Base-by-base conservation (phyloP, 108 stramenopile genomes). In the Poteriospumella lacustris region DNA sequence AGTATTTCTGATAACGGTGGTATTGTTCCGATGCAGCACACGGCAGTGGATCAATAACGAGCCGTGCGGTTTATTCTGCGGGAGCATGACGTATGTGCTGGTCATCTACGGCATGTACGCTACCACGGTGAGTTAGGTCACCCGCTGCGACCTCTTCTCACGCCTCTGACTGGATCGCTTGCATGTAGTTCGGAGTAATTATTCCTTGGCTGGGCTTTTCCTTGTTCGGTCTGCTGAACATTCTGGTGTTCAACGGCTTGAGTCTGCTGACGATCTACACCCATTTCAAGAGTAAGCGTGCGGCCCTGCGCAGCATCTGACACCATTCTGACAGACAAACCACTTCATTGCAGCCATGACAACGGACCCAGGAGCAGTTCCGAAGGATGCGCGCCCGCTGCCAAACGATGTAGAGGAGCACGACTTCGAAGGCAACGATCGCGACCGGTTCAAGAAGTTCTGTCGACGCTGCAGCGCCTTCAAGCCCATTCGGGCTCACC, bases 401-500 rank as follows among this genome's bases (percentile, higher is more conserved):
- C 79, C 81, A 3, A 79, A 80, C 5, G 79, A 79, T 1, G 76
- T 68, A n/a, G 43, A 79, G 33, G 82, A 82, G 44, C 39, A 68
- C 42, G 70, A 73, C 70, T 56, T 12, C 19, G 83, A 59, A 72
- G 43, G 33, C 2, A 68, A 39, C 5, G 78, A 68, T 19, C 68
- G 78, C n/a, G 33, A 81, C 31, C 75, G 42, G 76, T 81, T 26
- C 73, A 76, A 15, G 78, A 83, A 80, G 34, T 36, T 80, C 29
- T 83, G 85, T 68, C 67, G 83, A n/a, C 92, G 94, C 79, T 98
- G 96, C 87, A 91, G 95, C 77, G 94, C 92, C 39, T 98, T 92
- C 84, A 98, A 97, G 80, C 97, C 97, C 36, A 90, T 92, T 33
- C 83, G 90, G 36, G 92, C 94, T 5, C 97, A 98, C 83, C 97